Evolutionary conservation across 2,329 filamentous ascomycete species (phyloP), one percentile per base, ranked within the genome.

Genomic region (Dothiorella sarmentorum): DNA sequence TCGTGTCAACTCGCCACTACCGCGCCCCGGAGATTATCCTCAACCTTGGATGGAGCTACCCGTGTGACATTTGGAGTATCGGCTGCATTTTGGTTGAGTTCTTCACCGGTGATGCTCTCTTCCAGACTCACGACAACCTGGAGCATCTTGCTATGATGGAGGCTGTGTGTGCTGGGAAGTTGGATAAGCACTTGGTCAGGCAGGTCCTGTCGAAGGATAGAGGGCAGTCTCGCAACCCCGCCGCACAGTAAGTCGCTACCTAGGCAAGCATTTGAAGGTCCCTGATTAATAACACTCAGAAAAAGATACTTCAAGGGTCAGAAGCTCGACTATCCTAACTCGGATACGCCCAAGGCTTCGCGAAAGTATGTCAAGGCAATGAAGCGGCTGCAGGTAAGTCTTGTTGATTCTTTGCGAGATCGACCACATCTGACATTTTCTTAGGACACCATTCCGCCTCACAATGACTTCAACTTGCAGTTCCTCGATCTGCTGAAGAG

Each of bases 131-230:
- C 67, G 85, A 87, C 70, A 87, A 86, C 62, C 78, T 85, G 29
- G 85, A 87, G 68, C 85, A 87, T 69, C 77, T 87, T 45, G 84
- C 84, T 35, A 87, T 87, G 85, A 87, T 87, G 85, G 84, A 87
- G 69, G 78, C 79, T 10, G 82, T 85, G 7, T 85, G 83, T 66
- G 80, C 78, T 38, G 73, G 75, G 44, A 80, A 79, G 63, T 79
- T 85, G 42, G 83, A 85, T 61, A 69, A 78, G 7, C 78, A 79
- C 31, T 71, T 85, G 24, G 78, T 85, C 56, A 76, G 76, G 63
- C 77, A 80, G 60, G 82, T 84, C 26, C 75, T 77, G 69, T 78
- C 66, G 72, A 75, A 64, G 68, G 79, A 66, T 68, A 79, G 64
- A 70, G 75, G 40, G 75, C 75, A 63, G 78, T 73, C 68, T 68